Evolutionary conservation across 2,329 filamentous ascomycete species (phyloP), one percentile per base, ranked within the genome.

Genomic region (Monilinia fructicola): DNA sequence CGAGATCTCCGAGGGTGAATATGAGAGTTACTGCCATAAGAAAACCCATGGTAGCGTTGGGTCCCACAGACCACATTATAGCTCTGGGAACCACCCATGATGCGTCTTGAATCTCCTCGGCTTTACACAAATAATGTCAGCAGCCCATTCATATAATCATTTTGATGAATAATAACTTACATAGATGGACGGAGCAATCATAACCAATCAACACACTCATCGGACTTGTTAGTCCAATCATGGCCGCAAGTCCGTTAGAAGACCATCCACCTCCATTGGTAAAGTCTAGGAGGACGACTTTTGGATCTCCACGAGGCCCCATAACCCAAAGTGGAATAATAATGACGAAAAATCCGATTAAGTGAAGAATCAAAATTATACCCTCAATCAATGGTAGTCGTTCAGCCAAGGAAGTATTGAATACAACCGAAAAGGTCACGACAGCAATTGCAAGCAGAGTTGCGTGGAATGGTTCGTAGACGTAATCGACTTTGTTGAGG

Each of bases 91-190:
- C 78, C 48, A 80, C 77, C 18, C 78, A 70, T 2, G 80, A 78
- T 0, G 82, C 80, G 66, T 82, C 79, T 48, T 78, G 75, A 42
- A 84, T 80, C 69, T 84, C 83, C 71, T 84, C 82, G 4, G 81
- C 58, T 64, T 18, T 28, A 64, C 31, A n/a, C 18, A 4, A 38
- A 42, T 14, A 35, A 54, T 18, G 21, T 66, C 54, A 66, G 35
- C 21, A 31, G 31, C 23, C 23, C n/a, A 38, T n/a, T 11, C 18
- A n/a, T 7, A 10, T 31, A 14, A 50, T 11, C 23, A 6, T 7
- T 31, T 0, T 38, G 26, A 14, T 26, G n/a, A 21, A 38, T 28
- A 6, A 10, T 6, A 48, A 56, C 53, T 44, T 66, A 66, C 64
- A 79, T 76, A 82, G 78, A 67, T 79, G 74, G 2, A 65, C 77